Base-by-base conservation (phyloP, 208 protist genomes). In the Leishmania martiniquensis region DNA sequence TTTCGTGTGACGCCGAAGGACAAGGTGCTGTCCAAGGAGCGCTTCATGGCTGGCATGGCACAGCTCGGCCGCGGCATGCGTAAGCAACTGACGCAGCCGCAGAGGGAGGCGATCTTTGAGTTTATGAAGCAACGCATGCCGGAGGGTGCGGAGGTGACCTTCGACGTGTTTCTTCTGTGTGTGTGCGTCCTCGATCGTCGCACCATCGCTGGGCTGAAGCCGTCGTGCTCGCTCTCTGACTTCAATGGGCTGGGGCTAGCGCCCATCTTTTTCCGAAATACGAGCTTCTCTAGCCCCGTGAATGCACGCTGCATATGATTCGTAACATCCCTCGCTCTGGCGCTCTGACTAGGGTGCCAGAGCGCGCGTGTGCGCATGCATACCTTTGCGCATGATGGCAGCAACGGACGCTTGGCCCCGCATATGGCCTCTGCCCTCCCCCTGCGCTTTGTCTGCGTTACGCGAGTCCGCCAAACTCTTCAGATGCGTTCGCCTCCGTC, bases 61-160 rank as follows among this genome's bases (percentile, higher is more conserved):
- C 90, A 93, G 80, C 82, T 96, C 42, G 81, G 89, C 45, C 89
- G 88, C 3, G 89, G 92, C 39, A 94, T 95, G 92, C 89, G 89
- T 32, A 93, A 92, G 85, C 89, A 94, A 81, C 82, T 96, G 32
- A 91, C 89, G 32, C 85, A 90, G 76, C 85, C 77, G 63, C 92
- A 96, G 78, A 89, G 88, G 81, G 88, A 96, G 20, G 88, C 84
- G 49, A 91, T 96, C 32, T 96, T 89, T 78, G 88, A 94, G 1
- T 96, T 88, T 55, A 73, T 96, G 73, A 74, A 71, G 49, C 81
- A 89, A 32, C 81, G 84, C 73, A 82, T 85, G 70, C 83, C 87
- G 39, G 72, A 76, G 25, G 81, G 75, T 47, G 78, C 62, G 71
- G 85, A 87, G 75, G 73, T 93, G 10, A 88, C 82, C 44, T 96